Percentiles rank a stretch among this genome's conserved stretches.
phyloP scores from a whole-genome alignment of 208 protist genomes.

The Chromosphaera perkinsii region DNA sequence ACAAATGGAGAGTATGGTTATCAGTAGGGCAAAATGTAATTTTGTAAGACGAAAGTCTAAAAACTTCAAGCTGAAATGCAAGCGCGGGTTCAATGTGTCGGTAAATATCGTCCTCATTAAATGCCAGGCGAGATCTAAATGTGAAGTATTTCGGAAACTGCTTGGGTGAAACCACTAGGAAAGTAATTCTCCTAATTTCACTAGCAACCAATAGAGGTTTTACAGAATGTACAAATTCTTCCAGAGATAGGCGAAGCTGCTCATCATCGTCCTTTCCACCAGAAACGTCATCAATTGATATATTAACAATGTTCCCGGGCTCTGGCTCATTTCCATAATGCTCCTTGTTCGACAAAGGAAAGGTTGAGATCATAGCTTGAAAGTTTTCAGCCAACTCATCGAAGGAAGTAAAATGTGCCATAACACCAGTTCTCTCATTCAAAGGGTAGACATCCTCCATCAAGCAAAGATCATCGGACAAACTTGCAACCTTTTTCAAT shows the following conservation, averaged over 20 bases:
- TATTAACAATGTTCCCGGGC: too few relatives aligned
- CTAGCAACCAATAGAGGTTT: conserved; percentile 58
- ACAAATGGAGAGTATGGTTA: conserved; percentile 52
- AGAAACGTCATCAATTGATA: too few relatives aligned
- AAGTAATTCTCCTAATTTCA: conserved; percentile 71
- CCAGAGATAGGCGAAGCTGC: background rate
- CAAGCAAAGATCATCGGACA: too few relatives aligned
- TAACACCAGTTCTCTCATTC: too few relatives aligned
- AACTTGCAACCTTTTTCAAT: too few relatives aligned
- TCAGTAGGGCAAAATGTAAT: conserved; percentile 47
- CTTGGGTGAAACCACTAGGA: conserved; percentile 48
- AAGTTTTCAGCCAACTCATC: too few relatives aligned
- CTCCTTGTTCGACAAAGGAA: too few relatives aligned
- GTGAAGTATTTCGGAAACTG: conserved; percentile 74
- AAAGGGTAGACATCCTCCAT: too few relatives aligned
- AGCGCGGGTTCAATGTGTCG: conserved; percentile 86
- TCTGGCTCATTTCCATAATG: too few relatives aligned
- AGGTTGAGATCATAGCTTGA: too few relatives aligned
- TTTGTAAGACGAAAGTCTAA: conserved; percentile 81
- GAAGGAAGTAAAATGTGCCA: too few relatives aligned
- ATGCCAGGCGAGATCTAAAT: conserved; percentile 61
- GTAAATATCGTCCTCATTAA: conserved; percentile 67
- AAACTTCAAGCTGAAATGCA: conserved; percentile 84
- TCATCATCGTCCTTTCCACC: too few relatives aligned
- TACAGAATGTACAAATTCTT: background rate